Base-by-base conservation (phyloP, 148 eudicot species). In the Fagopyrum homotropicum region DNA sequence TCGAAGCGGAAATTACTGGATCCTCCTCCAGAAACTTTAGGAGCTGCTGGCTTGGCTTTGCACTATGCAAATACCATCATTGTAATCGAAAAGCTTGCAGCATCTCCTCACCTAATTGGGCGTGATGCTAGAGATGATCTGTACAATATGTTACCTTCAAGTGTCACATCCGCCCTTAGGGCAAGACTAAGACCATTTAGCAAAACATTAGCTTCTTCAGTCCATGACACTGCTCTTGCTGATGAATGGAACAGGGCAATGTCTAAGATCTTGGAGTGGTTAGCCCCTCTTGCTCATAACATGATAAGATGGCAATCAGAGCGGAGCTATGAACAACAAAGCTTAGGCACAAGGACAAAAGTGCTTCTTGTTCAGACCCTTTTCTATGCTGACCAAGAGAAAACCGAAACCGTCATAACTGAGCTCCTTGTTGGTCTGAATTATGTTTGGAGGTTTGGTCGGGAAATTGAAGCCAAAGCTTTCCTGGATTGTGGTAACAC, bases 341-440 rank as follows among this genome's bases (percentile, higher is more conserved):
- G 80, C 77, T 70, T 81, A 61, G 85, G 81, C 55, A 74, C 86
- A 15, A 83, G 76, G 49, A 82, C 88, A 9, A 86, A 82, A 75
- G 84, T 88, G 50, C 87, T 90, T 72, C 83, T 90, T 35, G 88
- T 86, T 35, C 91, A 90, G 54, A 90, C 94, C 2, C 83, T 90
- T 73, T 43, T 81, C 72, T 89, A 78, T 79, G 90, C 93, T 7
- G 80, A 89, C 81, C 87, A 73, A 61, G 86, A 81, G 70, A 89
- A 87, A 66, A 84, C 85, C 0, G 93, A 89, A 76, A 84, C 86
- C 4, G 74, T 79, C 4, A 84, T 89, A 29, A 81, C 84, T 14
- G 91, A 89, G 73, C 88, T 89, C 69, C 89, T 89, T 66, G 88
- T 89, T 57, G 93, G 93, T 50, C 78, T 89, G 78, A 89, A 87